These are phyloP conservation scores for Lolium multiflorum DNA, from an alignment of 176 grass and related monocot species.

Conservation along the genomic window DNA sequence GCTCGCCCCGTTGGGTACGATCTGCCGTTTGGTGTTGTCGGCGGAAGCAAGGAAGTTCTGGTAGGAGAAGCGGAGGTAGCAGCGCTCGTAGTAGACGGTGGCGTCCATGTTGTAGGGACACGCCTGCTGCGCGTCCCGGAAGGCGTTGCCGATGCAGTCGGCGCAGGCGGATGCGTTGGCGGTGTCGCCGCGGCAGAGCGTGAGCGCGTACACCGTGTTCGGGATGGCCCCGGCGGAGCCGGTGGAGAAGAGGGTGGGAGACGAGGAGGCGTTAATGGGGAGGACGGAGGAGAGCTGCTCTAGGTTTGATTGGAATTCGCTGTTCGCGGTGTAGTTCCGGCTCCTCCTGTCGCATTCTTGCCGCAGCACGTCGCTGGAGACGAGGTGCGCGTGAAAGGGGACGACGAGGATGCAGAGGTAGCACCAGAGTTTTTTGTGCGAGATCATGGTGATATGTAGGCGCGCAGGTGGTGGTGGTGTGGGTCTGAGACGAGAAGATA, in stretches of 20 bases:
- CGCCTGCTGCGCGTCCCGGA: too few relatives aligned
- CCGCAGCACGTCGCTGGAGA: background rate
- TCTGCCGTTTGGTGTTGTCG: too few relatives aligned
- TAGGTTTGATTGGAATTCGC: background rate
- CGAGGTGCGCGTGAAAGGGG: background rate
- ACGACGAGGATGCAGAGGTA: background rate
- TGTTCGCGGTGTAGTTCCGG: background rate
- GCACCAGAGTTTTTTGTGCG: too few relatives aligned
- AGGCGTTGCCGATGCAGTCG: too few relatives aligned
- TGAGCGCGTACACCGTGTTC: constrained; percentile 37
- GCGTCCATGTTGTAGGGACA: too few relatives aligned
- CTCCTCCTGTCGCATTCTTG: background rate
- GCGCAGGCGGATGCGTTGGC: constrained; percentile 37
- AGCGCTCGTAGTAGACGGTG: too few relatives aligned
- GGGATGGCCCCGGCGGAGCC: constrained; percentile 29
- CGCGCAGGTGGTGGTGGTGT: too few relatives aligned
- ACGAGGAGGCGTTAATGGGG: constrained; percentile 30
- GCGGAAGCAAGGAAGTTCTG: too few relatives aligned
- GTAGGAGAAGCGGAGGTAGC: too few relatives aligned
- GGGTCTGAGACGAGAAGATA: too few relatives aligned
- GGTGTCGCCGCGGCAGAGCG: constrained; percentile 48
- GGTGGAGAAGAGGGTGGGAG: constrained; percentile 6
- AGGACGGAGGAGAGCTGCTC: constrained; percentile 14
- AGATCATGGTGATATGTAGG: too few relatives aligned
- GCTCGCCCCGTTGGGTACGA: too few relatives aligned